These are phyloP conservation scores for Penicillium sp. DNA, from an alignment of 2,329 filamentous ascomycete species.

Conservation along the genomic window DNA sequence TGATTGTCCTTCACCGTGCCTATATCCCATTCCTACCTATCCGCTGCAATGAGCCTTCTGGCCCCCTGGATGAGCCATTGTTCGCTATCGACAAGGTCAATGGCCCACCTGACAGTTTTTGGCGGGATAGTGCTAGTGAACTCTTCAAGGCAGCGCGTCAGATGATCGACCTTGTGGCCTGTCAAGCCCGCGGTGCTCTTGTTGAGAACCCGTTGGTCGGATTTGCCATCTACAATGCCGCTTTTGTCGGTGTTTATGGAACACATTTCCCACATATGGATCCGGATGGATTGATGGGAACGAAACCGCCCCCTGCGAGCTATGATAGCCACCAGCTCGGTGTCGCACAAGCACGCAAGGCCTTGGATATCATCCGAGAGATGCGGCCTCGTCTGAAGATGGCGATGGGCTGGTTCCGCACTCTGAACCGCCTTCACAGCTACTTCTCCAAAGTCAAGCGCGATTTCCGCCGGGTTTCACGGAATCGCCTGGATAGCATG, in stretches of 20 bases:
- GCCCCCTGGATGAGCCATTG: conserved; percentile 53
- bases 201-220: conserved; percentile 57
- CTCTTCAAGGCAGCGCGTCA: conserved; percentile 55
- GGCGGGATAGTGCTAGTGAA: conserved; percentile 51
- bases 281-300: conserved; percentile 49
- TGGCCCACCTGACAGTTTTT: conserved; percentile 50
- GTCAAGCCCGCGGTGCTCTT: conserved; percentile 51
- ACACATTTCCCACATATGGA: conserved; percentile 59
- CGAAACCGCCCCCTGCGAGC: conserved; percentile 26
- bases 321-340: conserved; percentile 33
- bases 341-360: conserved; percentile 37
- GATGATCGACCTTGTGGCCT: conserved; percentile 54
- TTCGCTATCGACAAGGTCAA: conserved; percentile 46
- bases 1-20: conserved; percentile 56
- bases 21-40: conserved; percentile 58
- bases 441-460: conserved; percentile 44
- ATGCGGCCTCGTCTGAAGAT: conserved; percentile 44
- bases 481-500: conserved; percentile 32
- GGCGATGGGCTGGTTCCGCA: conserved; percentile 47
- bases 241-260: conserved; percentile 53
- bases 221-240: conserved; percentile 57
- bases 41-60: conserved; percentile 50
- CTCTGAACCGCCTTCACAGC: conserved; percentile 43
- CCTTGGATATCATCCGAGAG: conserved; percentile 41
- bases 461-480: conserved; percentile 38